phyloP scores from a whole-genome alignment of 805 yeast genomes.

The Zygotorulaspora florentina region DNA sequence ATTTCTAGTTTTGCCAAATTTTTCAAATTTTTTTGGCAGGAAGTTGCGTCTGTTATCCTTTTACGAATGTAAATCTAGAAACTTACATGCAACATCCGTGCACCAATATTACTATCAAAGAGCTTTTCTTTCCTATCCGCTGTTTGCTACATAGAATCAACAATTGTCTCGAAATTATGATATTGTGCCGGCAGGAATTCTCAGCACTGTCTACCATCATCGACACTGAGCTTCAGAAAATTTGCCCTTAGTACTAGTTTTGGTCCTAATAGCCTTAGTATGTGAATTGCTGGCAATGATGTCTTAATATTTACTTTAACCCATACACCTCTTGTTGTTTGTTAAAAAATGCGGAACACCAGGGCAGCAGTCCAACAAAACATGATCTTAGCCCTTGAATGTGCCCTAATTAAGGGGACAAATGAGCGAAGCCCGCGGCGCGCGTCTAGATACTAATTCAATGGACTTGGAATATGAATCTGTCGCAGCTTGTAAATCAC shows the following conservation, averaged over 20 bases:
- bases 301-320: not conserved
- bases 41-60: conserved; percentile 12
- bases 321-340: not conserved
- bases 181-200: too few relatives aligned
- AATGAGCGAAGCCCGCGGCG: too few relatives aligned
- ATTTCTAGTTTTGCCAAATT: conserved; percentile 2
- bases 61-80: not conserved
- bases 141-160: too few relatives aligned
- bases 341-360: not conserved
- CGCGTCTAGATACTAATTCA: too few relatives aligned
- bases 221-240: not conserved
- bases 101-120: not conserved
- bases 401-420: too few relatives aligned
- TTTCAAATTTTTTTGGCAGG: not conserved
- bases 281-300: too few relatives aligned
- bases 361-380: not conserved
- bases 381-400: too few relatives aligned
- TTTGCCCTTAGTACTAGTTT: not conserved
- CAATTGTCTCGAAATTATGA: too few relatives aligned
- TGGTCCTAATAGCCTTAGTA: not conserved
- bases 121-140: not conserved
- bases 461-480: too few relatives aligned
- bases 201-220: too few relatives aligned
- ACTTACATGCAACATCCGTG: not conserved
- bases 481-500: too few relatives aligned